Base-by-base conservation (phyloP, 2,329 filamentous ascomycete species). In the Penicillium sp. region DNA sequence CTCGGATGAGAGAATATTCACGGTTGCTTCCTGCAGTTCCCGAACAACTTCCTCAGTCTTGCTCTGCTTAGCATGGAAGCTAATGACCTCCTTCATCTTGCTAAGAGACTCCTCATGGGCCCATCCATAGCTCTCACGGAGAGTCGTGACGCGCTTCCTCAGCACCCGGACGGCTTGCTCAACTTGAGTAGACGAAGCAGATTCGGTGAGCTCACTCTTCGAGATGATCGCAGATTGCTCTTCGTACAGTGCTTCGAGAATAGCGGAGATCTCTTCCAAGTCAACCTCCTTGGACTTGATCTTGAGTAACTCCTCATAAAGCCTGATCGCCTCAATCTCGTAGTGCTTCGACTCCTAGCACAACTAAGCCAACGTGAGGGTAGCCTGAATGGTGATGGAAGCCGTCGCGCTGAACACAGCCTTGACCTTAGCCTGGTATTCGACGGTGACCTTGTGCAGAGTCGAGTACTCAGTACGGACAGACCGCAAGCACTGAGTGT, bases 81-180 rank as follows among this genome's bases (percentile, higher is more conserved):
- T 66, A 6, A 78, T 70, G 5, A 80, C 67, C 63, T 79, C 73
- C 38, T 73, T 70, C 65, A 80, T 67, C 60, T 76, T 70, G 5
- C 70, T 68, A 5, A 81, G 68, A 4, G 76, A 75, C 63, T 76
- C 75, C 62, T 78, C 75, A 41, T 79, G 76, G 5, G 76, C 76
- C 73, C 76, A 80, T 7, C 75, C 76, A 41, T 78, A 69, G 8
- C 64, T 71, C 54, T 75, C 64, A 8, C 74, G 76, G 2, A 73
- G 61, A 5, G 67, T 66, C 0, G 64, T 66, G 35, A 75, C 67
- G 6, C 75, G 76, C 56, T 74, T 71, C 21, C 61, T 69, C 19
- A 75, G 66, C 13, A 78, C 65, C n/a, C 62, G 70, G 30, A 75
- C 67, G 6, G 71, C 74, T 21, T 69, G 70, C 5, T 75, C 68